These are phyloP conservation scores for Globisporangium cystogenes DNA, from an alignment of 352 stramenopile species.

Conservation along the genomic window DNA sequence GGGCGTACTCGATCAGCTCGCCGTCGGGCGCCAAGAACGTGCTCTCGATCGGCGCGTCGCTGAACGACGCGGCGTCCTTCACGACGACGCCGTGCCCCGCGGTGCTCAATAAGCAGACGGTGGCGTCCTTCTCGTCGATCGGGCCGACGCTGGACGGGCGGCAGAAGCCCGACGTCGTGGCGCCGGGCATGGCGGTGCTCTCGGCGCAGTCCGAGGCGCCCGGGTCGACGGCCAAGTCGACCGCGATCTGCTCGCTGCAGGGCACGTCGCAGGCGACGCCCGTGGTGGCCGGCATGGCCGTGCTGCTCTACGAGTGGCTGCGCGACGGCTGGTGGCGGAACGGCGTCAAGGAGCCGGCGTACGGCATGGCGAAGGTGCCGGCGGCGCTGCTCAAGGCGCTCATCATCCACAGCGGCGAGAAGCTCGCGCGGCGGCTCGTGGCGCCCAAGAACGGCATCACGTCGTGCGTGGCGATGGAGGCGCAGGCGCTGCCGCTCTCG, in stretches of 20 bases:
- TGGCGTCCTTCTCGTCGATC: slow-evolving; percentile 81
- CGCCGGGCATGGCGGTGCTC: slow-evolving; percentile 73
- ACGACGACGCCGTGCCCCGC: slow-evolving; percentile 31
- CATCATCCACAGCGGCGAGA: slow-evolving; percentile 72
- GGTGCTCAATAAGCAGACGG: slow-evolving; percentile 65
- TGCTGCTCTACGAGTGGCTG: slow-evolving; percentile 77
- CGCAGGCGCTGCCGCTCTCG: slow-evolving; percentile 22
- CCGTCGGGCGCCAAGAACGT: slow-evolving; percentile 83
- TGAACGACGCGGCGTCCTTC: slow-evolving; percentile 59
- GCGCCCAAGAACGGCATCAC: slow-evolving; percentile 32
- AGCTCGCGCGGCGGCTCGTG: slow-evolving; percentile 42
- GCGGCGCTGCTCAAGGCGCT: slow-evolving; percentile 72
- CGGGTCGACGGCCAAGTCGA: slow-evolving; percentile 48
- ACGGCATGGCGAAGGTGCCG: slow-evolving; percentile 50
- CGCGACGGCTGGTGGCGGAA: slow-evolving; percentile 77
- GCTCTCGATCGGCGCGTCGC: slow-evolving; percentile 73
- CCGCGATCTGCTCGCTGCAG: slow-evolving; percentile 61
- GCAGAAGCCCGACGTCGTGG: slow-evolving; percentile 87
- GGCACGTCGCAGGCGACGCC: slow-evolving; percentile 77
- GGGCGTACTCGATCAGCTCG: slow-evolving; percentile 70
- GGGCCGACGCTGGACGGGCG: slow-evolving; percentile 79
- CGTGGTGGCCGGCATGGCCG: slow-evolving; percentile 62
- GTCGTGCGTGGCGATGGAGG: slow-evolving; percentile 38
- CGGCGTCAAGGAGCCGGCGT: slow-evolving; percentile 44
- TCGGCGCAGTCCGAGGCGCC: slow-evolving; percentile 64